Base-by-base conservation (phyloP, 768 basidiomycete genomes). In the Lactarius quietus region DNA sequence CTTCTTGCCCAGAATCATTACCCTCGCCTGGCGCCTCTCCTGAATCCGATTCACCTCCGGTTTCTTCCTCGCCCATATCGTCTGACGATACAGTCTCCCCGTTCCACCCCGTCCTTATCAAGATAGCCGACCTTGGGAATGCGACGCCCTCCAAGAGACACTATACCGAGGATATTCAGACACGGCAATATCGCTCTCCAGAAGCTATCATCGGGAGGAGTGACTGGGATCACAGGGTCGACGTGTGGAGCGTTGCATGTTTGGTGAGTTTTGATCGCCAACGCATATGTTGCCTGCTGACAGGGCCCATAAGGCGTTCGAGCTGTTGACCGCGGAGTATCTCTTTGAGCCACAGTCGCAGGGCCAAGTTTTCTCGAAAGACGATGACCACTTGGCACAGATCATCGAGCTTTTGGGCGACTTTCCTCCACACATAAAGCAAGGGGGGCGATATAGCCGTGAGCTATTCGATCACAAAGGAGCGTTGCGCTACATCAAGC, bases 361-460 rank as follows among this genome's bases (percentile, higher is more conserved):
- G 75, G 86, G 86, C 29, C 87, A 88, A 69, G 77, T 90, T 54
- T 95, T 93, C 72, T 88, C 86, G 64, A 95, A 95, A 76, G 94
- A 97, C 75, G 94, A 95, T 72, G 96, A 98, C 74, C 95, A 97
- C 71, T 86, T 95, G 83, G 95, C 95, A 39, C 94, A 95, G 78
- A 92, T 96, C 67, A 88, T 95, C 62, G 95, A 97, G 78, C 80
- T 97, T 12, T 77, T 95, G 64, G 94, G 94, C 38, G 90, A 94
- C 76, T 86, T 88, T 67, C 77, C 85, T 17, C 71, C 86, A 31
- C 83, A 86, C 57, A 81, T 89, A 52, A 94, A 92, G 78, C 86
- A 89, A 83, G 87, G 87, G 29, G 94, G 95, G 36, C 88, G 86
- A 71, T 94, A 88, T 74, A 90, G 89, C 69, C 82, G 88, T 61